phyloP scores from a whole-genome alignment of 306 rosid genomes.

The Nissolia schottii region DNA sequence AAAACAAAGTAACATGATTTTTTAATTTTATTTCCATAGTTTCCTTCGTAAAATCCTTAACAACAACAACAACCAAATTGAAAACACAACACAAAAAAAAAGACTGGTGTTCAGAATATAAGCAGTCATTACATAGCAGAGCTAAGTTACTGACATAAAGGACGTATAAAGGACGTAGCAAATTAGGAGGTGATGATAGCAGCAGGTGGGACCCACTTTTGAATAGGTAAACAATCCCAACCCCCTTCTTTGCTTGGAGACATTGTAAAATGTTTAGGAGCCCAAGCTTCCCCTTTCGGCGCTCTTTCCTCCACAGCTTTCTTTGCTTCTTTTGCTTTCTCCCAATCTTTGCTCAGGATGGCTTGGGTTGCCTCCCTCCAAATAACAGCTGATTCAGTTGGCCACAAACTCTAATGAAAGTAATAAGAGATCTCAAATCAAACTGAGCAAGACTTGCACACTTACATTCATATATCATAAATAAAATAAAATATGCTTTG shows the following conservation, averaged over 20 bases:
- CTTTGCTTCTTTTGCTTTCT: constrained; percentile 64
- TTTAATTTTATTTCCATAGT: too few species aligned
- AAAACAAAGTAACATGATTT: too few species aligned
- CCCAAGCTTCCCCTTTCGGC: constrained; percentile 48
- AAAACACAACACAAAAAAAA: too few species aligned
- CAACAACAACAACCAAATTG: too few species aligned
- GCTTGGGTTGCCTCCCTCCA: constrained; percentile 64
- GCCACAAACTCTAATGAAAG: constrained; percentile 49
- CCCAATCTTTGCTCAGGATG: constrained; percentile 56
- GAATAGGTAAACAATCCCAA: too few species aligned
- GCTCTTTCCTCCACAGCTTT: constrained; percentile 55
- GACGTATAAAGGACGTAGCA: too few species aligned
- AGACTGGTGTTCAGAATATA: too few species aligned
- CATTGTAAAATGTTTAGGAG: constrained; percentile 47
- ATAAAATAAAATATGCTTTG: not conserved
- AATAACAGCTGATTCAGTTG: constrained; percentile 60
- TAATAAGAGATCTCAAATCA: not conserved
- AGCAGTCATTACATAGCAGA: too few species aligned
- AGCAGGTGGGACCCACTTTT: too few species aligned
- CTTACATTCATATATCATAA: not conserved
- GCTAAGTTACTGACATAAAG: too few species aligned
- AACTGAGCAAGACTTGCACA: not conserved
- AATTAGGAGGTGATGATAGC: too few species aligned
- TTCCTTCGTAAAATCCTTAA: too few species aligned
- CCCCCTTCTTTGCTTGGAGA: not conserved